Base-by-base conservation (phyloP, 768 basidiomycete genomes). In the Lactarius sp. region DNA sequence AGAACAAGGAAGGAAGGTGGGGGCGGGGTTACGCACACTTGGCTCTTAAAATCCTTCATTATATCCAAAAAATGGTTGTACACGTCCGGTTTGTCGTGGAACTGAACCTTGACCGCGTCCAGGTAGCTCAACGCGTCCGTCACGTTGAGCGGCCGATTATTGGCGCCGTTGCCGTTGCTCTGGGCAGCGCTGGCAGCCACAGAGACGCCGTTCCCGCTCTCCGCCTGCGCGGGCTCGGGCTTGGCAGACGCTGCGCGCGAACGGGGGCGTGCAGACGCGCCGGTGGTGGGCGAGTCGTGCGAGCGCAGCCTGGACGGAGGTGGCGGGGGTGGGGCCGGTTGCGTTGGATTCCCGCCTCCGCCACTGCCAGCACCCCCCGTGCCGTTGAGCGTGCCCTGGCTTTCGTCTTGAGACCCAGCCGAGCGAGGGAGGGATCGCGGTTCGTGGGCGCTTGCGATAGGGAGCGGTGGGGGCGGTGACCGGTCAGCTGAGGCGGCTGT, bases 31-130 rank as follows among this genome's bases (percentile, higher is more conserved):
- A 83, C 92, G 78, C 74, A 94, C 91, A 77, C 79, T 77, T 96
- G 92, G 71, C 93, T 92, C 78, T 99, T 99, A 76, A 99, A 99
- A 73, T 98, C 95, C 79, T 98, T 98, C 97, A 97, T 97, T 72
- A 97, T 95, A 74, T 96, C 93, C 75, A 95, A 75, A 72, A 94
- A 94, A 68, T 88, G 83, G 73, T 97, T 96, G 80, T 97, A 97
- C 33, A 96, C 93, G 70, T 94, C 92, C 20, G 94, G 94, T 73
- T 87, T 86, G 73, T 92, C 88, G 52, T 85, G 81, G 74, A 96
- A 97, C 77, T 94, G 90, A 49, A 84, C 80, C 79, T 96, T 97
- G 77, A 97, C 94, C 33, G 92, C 91, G 73, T 97, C 94, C 68
- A 97, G 85, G 71, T 97, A 97, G 71, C 86, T 88, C 75, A 97